A percentile compares a stretch with the other conserved stretches of the same genome.
Evolutionary conservation across 495 filamentous ascomycete genomes (phyloP).

Genomic region (Sordaria brevicollis): DNA sequence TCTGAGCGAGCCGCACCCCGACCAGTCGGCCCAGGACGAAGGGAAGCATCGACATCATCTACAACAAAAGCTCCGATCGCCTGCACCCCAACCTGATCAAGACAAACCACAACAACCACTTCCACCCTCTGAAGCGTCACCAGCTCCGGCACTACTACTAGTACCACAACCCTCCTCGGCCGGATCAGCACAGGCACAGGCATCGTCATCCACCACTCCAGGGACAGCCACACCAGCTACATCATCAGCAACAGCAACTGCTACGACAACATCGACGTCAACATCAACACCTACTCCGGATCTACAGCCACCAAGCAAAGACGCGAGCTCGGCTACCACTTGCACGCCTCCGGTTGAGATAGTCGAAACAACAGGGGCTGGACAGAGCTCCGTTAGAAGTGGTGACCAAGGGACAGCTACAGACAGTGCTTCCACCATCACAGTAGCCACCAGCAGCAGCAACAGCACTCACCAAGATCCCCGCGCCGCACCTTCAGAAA

Average conservation of each 20-base stretch:
- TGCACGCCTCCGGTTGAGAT: constrained; percentile 4
- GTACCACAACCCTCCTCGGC: background rate
- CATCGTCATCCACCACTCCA: constrained; percentile 1
- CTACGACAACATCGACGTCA: background rate
- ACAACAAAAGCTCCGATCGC: constrained; percentile 3
- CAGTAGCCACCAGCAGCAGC: background rate
- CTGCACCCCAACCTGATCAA: background rate
- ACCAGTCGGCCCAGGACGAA: constrained; percentile 1
- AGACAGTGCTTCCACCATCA: constrained; percentile 11
- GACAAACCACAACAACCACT: constrained; percentile 1
- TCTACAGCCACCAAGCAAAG: background rate
- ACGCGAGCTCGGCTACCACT: background rate
- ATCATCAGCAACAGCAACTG: constrained; percentile 1
- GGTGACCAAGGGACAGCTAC: constrained; percentile 10
- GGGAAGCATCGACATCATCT: constrained; percentile 3
- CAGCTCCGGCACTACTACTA: background rate
- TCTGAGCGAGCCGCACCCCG: constrained; percentile 19
- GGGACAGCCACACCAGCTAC: constrained; percentile 1
- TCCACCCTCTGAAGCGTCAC: background rate
- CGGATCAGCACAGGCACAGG: constrained; percentile 1
- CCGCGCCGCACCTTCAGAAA: background rate
- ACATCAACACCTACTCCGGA: background rate
- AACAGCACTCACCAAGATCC: background rate
- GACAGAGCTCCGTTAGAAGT: constrained; percentile 1
- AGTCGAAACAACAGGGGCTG: constrained; percentile 3